Conservation (phyloP, 2,329 filamentous ascomycete species). For the Aureobasidium lini region DNA sequence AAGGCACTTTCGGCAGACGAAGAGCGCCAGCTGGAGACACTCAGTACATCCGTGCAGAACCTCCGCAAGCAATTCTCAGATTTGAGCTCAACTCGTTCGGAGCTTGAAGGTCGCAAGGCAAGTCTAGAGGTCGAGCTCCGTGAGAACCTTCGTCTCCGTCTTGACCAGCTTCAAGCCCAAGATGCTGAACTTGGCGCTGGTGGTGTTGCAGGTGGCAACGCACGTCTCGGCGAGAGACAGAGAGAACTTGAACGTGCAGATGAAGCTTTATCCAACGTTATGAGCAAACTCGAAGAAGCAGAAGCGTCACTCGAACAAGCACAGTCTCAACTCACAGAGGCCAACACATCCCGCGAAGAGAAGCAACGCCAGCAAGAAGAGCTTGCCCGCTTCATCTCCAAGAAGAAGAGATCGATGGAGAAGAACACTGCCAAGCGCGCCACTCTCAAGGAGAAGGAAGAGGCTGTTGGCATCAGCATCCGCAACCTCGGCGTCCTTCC, state of each 20-base stretch:
- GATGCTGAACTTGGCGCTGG: constrained; percentile 56
- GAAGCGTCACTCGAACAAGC: constrained; percentile 62
- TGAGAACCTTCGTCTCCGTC: constrained; percentile 78
- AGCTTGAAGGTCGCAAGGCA: constrained; percentile 73
- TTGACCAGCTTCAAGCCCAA: constrained; percentile 76
- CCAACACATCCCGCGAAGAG: constrained; percentile 53
- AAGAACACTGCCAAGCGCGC: constrained; percentile 87
- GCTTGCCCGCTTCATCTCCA: constrained; percentile 69
- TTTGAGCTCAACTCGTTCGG: constrained; percentile 63
- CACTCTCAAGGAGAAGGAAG: constrained; percentile 65
- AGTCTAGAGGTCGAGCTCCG: constrained; percentile 78
- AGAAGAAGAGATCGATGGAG: constrained; percentile 81
- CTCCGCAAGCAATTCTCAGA: constrained; percentile 71
- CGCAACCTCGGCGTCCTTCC: constrained; percentile 87
- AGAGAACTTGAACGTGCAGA: constrained; percentile 73
- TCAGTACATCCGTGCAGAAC: constrained; percentile 62
- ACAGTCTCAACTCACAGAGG: constrained; percentile 46
- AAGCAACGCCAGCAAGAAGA: constrained; percentile 68
- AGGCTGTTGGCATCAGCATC: constrained; percentile 80
- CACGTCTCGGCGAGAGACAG: constrained; percentile 68
- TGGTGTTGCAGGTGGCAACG: constrained; percentile 41
- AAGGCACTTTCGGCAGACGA: constrained; percentile 79
- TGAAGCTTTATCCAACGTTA: constrained; percentile 59
- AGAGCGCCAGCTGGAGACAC: constrained; percentile 67
- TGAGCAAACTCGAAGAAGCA: constrained; percentile 63